phyloP scores from a whole-genome alignment of 352 stramenopile genomes.

The Phytophthora cactorum region DNA sequence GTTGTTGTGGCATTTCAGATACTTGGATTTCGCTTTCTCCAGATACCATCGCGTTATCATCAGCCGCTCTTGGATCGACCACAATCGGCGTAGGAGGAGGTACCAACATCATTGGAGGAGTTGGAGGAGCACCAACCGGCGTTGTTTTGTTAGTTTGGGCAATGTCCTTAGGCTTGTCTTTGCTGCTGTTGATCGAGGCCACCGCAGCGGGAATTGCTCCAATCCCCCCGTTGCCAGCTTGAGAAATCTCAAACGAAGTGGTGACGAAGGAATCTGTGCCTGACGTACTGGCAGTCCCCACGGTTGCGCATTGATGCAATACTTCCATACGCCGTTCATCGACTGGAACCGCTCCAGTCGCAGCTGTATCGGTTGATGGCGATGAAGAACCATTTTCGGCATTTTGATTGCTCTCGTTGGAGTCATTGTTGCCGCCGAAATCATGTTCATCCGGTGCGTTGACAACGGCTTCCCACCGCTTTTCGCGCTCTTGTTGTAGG shows the following conservation, averaged over 20 bases:
- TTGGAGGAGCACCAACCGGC: neutral
- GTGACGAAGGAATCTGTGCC: slow-evolving; percentile 61
- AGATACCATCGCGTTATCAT: neutral
- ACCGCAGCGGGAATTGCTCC: slow-evolving; percentile 6
- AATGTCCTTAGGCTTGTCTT: neutral
- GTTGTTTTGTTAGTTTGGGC: neutral
- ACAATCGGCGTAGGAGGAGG: slow-evolving; percentile 19
- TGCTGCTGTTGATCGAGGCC: neutral
- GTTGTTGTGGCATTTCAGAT: neutral
- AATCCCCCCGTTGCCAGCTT: slow-evolving; percentile 19
- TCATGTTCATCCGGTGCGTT: slow-evolving; percentile 35
- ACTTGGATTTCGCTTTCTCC: slow-evolving; percentile 7
- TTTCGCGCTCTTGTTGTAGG: slow-evolving; percentile 63
- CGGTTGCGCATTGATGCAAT: slow-evolving; percentile 77
- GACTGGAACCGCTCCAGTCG: slow-evolving; percentile 44
- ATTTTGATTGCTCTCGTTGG: slow-evolving; percentile 35
- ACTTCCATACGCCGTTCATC: slow-evolving; percentile 59
- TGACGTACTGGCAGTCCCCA: slow-evolving; percentile 45
- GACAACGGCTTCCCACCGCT: slow-evolving; percentile 71
- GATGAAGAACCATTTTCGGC: slow-evolving; percentile 4
- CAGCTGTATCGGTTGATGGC: neutral
- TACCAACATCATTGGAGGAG: slow-evolving; percentile 2
- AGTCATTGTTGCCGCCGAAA: slow-evolving; percentile 3
- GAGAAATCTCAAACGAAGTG: slow-evolving; percentile 42
- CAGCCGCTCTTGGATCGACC: neutral